Conservation (phyloP, 139 green algal genomes). For the Chlamydomonas eustigma region DNA sequence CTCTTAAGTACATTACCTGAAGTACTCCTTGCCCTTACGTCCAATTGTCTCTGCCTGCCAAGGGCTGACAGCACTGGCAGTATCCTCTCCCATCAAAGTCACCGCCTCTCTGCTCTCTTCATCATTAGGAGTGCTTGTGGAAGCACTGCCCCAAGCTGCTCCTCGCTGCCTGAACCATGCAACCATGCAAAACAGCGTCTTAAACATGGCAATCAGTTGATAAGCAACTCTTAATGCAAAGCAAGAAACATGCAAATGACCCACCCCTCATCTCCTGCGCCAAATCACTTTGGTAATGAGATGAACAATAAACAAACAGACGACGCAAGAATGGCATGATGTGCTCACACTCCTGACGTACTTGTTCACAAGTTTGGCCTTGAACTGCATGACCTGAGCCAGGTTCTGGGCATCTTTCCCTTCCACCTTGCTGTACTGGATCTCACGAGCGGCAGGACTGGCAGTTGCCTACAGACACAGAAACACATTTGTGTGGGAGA, state of each 20-base stretch:
- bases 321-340: too few species aligned
- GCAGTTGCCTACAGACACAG: constrained; percentile 38
- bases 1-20: constrained; percentile 30
- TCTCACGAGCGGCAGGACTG: constrained; percentile 40
- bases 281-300: too few species aligned
- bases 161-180: too few species aligned
- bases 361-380: too few species aligned
- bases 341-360: too few species aligned
- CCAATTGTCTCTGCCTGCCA: neutral
- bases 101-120: too few species aligned
- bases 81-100: too few species aligned
- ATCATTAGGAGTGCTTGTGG: too few species aligned
- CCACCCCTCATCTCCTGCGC: neutral
- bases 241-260: neutral
- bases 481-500: too few species aligned
- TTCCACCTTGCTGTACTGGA: constrained; percentile 50
- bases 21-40: neutral
- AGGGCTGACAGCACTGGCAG: neutral
- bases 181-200: too few species aligned
- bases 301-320: neutral
- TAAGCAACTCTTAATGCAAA: neutral
- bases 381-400: constrained; percentile 21
- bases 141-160: too few species aligned
- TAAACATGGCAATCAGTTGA: neutral
- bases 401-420: constrained; percentile 34